Evolutionary conservation across 169 alveolate genomes (phyloP), one percentile per base, ranked within the genome.

Genomic region (Plasmodium relictum): DNA sequence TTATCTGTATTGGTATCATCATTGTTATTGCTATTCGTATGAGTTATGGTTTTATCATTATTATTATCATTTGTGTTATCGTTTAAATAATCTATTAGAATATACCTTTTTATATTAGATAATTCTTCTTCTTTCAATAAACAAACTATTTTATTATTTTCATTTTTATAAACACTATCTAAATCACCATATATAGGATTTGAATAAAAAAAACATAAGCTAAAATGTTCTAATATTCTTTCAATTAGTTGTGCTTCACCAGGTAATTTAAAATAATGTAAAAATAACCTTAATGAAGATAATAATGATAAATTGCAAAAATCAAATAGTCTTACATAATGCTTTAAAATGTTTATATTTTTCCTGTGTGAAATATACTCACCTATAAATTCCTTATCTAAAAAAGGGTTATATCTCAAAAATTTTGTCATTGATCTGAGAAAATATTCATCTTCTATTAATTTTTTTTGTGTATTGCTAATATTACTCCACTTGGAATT

Each of bases 241-340:
- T 96, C 98, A 48, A 97, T 96, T 74, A 95, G 96, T 66, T 97
- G 98, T 6, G 98, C 94, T 88, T 97, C 99, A 0, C 98, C 98
- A 0, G 98, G 98, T 42, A 97, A 86, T 80, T 96, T 94, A 92
- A 96, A 97, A 16, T 97, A 88, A 16, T 95, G 83, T 65, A 97
- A 78, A 65, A 96, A 92, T 54, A 74, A 70, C 72, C 98, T 92
- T 22, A 97, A 89, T 3, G 98, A 97, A 90, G 90, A 94, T 31
- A 96, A 97, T 39, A 97, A 87, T 8, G 97, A 94, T 68, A 95
- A 73, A 37, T 94, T 95, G 59, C 95, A 73, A 76, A 96, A 96
- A 52, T 78, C 88, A 92, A 96, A 95, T 6, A 94, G 87, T 68
- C 93, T 80, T 54, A 94, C 94, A 88, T 94, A 96, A 56, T 92